Evolutionary conservation across 768 basidiomycete species (phyloP), one percentile per base, ranked within the genome.

Genomic region (Boletus rufocinnamomeus): DNA sequence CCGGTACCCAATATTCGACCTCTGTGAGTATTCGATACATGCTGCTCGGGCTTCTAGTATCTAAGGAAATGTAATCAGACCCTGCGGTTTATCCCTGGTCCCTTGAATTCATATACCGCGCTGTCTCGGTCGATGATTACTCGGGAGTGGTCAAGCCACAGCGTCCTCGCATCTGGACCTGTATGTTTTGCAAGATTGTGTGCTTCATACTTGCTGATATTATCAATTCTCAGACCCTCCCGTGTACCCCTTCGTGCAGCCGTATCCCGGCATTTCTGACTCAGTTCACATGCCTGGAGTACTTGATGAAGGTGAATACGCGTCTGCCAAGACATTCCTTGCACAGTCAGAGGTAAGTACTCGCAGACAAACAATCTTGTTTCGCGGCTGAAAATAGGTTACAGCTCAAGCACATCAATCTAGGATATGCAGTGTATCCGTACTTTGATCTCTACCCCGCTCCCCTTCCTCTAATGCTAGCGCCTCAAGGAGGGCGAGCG

Each of bases 1-100:
- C 3, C 50, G 8, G 46, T 69, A 71, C 54, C 69, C 71, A 10
- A 27, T 52, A 30, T 72, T 79, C 34, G 66, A 73, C 52, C 62
- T 76, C 10, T 79, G 78, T 78, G 60, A 56, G 75, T 64, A 30
- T 52, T 47, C 5, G 19, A 16, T 47, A n/a, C 16, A 27, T 19
- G 9, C 16, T 50, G 13, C 16, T 27, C 16, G 25, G 3, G 35
- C 13, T 30, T 49, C 40, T 51, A 35, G 19, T n/a, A 27, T 35
- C 52, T 62, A 16, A 50, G 14, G 40, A 28, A 50, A 52, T 13
- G 19, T 14, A 23, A 37, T 35, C 46, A 65, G 63, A 65, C 50
- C 56, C 59, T 32, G 60, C 69, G 25, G 63, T 66, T 30, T 75
- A 74, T 49, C 72, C 74, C 5, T 52, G 58, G 63, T 72, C 60